Conservation (phyloP, 2,329 filamentous ascomycete genomes). For the Neopestalotiopsis sp. region DNA sequence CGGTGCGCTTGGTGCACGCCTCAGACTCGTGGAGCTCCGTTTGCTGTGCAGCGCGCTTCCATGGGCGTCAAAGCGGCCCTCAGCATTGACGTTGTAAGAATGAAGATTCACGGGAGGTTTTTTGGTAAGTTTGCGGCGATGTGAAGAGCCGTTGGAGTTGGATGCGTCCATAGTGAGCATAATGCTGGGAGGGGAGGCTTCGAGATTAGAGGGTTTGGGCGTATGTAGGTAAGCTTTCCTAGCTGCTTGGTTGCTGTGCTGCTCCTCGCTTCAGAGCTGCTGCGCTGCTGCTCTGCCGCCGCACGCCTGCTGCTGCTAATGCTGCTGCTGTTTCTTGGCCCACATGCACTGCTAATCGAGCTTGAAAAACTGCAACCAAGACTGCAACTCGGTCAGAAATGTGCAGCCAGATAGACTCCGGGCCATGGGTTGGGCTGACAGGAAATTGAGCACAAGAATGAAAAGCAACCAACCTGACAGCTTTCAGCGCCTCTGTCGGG, state of each 20-base stretch:
- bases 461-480: slow-evolving; percentile 16
- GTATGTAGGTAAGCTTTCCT: slow-evolving; percentile 3
- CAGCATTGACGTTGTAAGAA: slow-evolving; percentile 45
- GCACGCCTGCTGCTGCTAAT: slow-evolving; percentile 4
- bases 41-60: slow-evolving; percentile 56
- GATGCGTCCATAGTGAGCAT: slow-evolving; percentile 48
- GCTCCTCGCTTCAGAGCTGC: neutral
- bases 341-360: slow-evolving; percentile 9
- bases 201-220: neutral
- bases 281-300: slow-evolving; percentile 1
- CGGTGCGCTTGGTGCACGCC: slow-evolving; percentile 66
- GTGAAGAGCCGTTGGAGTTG: slow-evolving; percentile 40
- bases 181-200: neutral
- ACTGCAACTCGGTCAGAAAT: slow-evolving; percentile 9
- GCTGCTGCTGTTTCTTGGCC: slow-evolving; percentile 9
- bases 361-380: neutral
- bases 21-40: slow-evolving; percentile 68
- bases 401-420: slow-evolving; percentile 13
- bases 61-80: slow-evolving; percentile 58
- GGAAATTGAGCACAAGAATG: slow-evolving; percentile 1
- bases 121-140: slow-evolving; percentile 68
- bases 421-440: slow-evolving; percentile 6
- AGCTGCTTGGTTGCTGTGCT: neutral
- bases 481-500: slow-evolving; percentile 7
- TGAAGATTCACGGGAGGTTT: slow-evolving; percentile 60